Conservation (phyloP, 768 basidiomycete genomes). For the Gyrodon lividus region DNA sequence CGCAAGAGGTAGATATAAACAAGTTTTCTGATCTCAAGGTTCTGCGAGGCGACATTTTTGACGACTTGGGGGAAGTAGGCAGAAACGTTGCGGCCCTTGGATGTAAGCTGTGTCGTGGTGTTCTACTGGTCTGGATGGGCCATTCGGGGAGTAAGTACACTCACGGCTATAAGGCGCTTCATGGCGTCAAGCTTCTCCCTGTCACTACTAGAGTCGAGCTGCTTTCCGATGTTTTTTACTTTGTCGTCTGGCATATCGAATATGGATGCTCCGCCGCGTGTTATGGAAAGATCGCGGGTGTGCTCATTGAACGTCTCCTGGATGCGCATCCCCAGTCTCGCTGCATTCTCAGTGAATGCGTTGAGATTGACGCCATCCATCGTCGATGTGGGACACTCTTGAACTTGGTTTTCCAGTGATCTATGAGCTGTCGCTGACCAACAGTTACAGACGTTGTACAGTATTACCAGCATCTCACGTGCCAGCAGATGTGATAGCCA, state of each 20-base stretch:
- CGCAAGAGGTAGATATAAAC: conserved; percentile 97
- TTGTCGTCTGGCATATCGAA: conserved; percentile 81
- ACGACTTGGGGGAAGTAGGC: conserved; percentile 96
- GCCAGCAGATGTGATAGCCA: background rate
- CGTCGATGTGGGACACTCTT: background rate
- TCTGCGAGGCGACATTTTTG: conserved; percentile 91
- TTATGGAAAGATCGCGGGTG: conserved; percentile 67
- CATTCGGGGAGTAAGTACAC: conserved; percentile 28
- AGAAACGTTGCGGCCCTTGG: conserved; percentile 87
- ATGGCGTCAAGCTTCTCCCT: conserved; percentile 92
- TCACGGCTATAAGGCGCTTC: conserved; percentile 90
- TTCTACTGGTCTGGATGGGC: background rate
- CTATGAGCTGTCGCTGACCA: background rate
- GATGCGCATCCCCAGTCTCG: conserved; percentile 76
- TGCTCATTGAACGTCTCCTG: conserved; percentile 83
- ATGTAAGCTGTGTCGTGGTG: conserved; percentile 65
- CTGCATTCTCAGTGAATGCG: conserved; percentile 74
- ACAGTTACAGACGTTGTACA: background rate
- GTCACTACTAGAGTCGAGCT: conserved; percentile 87
- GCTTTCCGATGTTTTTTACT: conserved; percentile 75
- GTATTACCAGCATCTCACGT: too few species aligned
- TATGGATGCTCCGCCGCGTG: conserved; percentile 51
- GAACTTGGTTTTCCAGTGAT: background rate
- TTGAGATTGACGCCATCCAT: conserved; percentile 38
- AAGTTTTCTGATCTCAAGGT: conserved; percentile 92